Conservation (phyloP, 257 asterid species). For the Scutellaria galericulata region DNA sequence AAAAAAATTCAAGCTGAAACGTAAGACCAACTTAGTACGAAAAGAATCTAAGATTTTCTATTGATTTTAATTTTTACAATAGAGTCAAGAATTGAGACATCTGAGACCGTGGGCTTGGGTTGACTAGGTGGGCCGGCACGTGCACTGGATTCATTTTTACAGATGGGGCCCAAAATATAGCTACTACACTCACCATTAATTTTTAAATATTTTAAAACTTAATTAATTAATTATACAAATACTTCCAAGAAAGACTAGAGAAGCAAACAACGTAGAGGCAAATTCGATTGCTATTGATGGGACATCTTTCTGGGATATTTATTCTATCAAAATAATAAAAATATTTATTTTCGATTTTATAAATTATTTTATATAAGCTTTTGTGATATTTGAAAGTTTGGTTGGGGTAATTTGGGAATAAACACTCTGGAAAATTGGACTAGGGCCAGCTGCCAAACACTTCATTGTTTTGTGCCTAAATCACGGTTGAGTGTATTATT, state of each 20-base stretch:
- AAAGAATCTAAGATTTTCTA: not conserved
- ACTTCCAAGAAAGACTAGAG: not conserved
- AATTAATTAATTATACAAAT: not conserved
- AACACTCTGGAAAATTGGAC: not conserved
- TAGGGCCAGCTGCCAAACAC: not conserved
- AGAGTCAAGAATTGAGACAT: constrained; percentile 16
- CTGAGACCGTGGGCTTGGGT: not conserved
- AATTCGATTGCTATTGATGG: not conserved
- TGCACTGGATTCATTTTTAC: constrained; percentile 47
- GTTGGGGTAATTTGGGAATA: not conserved
- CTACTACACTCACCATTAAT: constrained; percentile 4
- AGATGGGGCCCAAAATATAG: constrained; percentile 28
- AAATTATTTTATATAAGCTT: too few species aligned
- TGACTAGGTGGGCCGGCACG: constrained; percentile 53
- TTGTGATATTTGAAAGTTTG: not conserved
- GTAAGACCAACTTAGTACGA: constrained; percentile 1
- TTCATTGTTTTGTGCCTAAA: not conserved
- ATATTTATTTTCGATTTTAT: not conserved
- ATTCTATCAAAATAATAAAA: not conserved
- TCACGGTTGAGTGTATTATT: not conserved
- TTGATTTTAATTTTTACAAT: not conserved
- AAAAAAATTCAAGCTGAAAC: not conserved
- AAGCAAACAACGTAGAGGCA: constrained; percentile 14
- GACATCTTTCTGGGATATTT: not conserved
- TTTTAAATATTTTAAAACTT: not conserved